Evolutionary conservation across 139 green algal genomes (phyloP), one percentile per base, ranked within the genome.

Genomic region (Coccomyxa sp.): DNA sequence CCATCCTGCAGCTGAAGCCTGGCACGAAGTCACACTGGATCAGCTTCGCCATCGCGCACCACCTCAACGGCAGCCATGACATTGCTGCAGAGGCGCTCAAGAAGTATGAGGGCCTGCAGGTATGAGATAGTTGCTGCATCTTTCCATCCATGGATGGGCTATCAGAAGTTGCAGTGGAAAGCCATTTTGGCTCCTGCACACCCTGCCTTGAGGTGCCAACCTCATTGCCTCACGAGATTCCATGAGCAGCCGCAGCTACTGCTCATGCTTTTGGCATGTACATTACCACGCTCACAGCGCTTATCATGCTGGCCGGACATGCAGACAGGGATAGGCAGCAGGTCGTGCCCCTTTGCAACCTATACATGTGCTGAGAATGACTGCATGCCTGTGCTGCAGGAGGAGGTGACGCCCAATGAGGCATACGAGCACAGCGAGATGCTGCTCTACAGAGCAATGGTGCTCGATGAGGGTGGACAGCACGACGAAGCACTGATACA

Each of bases 401-500:
- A 77, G 77, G 69, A 77, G 70, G 75, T 73, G 39, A 54, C 79
- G 39, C 68, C 68, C 5, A 71, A 72, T 12, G 96, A 98, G 84
- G 87, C 85, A 18, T 99, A 98, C 81, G 95, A 99, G 88, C 89
- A 95, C 86, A 97, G 93, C 81, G 96, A 99, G 88, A 87, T 99
- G 85, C 82, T 98, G 39, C 82, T 98, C 79, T 99, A 98, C 89
- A 97, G 95, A 84, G 88, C 88, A 0, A 87, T 80, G 79, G 82
- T 99, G 36, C 82, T 98, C 82, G 88, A 90, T 68, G 96, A 98
- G 83, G 89, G 84, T 14, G 90, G 88, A 39, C 82, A 89, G 64
- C 36, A 82, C 0, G 76, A 89, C n/a, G 87, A 90, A 72, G 92
- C 92, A 0, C 84, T 97, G n/a, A 73, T 55, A 2, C 80, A 89